Conservation (phyloP, 129 eudicot species). For the Centella asiatica region DNA sequence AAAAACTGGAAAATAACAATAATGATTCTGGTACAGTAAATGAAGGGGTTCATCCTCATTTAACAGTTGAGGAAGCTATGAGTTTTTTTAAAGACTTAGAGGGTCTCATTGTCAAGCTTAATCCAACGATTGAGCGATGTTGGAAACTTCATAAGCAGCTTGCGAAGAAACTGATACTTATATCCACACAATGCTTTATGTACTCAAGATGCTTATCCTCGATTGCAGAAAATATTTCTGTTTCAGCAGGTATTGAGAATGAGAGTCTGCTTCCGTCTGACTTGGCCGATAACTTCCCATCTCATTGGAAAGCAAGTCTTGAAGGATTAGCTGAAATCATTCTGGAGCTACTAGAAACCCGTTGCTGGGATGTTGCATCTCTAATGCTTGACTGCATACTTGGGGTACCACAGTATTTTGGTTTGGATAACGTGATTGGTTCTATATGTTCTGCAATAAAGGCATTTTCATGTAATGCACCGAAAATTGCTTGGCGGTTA, state of each 20-base stretch:
- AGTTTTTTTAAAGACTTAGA: conserved; percentile 45
- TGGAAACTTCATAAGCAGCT: conserved; percentile 70
- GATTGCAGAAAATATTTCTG: conserved; percentile 28
- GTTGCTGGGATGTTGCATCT: conserved; percentile 89
- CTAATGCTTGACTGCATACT: conserved; percentile 58
- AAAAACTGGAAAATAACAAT: conserved; percentile 15
- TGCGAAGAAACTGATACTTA: conserved; percentile 38
- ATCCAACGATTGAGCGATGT: conserved; percentile 60
- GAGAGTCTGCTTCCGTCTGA: conserved; percentile 17
- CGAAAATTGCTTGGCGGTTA: conserved; percentile 72
- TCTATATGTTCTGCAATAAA: conserved; percentile 51
- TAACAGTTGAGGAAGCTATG: conserved; percentile 44
- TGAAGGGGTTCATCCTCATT: conserved; percentile 27
- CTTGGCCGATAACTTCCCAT: conserved; percentile 16
- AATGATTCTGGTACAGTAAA: conserved; percentile 10
- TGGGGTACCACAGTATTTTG: conserved; percentile 33
- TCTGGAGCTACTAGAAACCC: conserved; percentile 40
- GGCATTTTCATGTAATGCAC: conserved; percentile 57
- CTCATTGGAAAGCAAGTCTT: conserved; percentile 51
- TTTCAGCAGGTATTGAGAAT: conserved; percentile 20
- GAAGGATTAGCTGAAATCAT: conserved; percentile 57
- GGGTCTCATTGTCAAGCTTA: conserved; percentile 48
- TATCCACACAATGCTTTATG: conserved; percentile 56
- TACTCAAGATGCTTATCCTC: conserved; percentile 58
- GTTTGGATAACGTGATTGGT: conserved; percentile 39